Evolutionary conservation across 2,329 filamentous ascomycete species (phyloP).

Genomic region (Cytospora leucostoma): DNA sequence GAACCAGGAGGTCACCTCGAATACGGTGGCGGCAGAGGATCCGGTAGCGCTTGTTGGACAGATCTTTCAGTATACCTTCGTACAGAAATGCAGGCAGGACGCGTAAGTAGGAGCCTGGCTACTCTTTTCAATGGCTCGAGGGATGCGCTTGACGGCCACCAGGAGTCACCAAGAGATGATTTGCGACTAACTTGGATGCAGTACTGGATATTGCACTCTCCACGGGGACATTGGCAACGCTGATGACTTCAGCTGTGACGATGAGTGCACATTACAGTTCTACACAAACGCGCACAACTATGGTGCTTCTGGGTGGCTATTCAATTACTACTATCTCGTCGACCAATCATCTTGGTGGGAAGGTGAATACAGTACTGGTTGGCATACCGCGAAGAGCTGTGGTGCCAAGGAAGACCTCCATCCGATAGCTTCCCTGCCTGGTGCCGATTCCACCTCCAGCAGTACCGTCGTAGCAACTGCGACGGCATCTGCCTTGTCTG

Average conservation of each 20-base stretch:
- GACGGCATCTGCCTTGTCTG: neutral
- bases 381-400: conserved; percentile 25
- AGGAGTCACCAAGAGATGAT: neutral
- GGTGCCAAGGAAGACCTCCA: neutral
- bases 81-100: conserved; percentile 30
- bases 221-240: conserved; percentile 29
- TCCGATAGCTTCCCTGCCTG: neutral
- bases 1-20: conserved; percentile 25
- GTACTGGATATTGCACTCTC: conserved; percentile 34
- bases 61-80: conserved; percentile 34
- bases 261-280: conserved; percentile 34
- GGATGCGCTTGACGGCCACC: neutral
- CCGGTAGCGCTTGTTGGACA: conserved; percentile 28
- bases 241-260: conserved; percentile 32
- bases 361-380: conserved; percentile 33
- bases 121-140: neutral
- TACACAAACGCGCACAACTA: conserved; percentile 34
- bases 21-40: conserved; percentile 18
- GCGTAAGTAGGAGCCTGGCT: conserved; percentile 17
- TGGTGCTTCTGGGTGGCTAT: conserved; percentile 34
- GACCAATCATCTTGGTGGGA: conserved; percentile 33
- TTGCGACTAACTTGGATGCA: conserved; percentile 25
- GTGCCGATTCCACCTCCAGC: neutral
- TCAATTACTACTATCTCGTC: conserved; percentile 32
- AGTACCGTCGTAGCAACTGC: neutral